Conservation (phyloP, 2,329 filamentous ascomycete genomes). For the Biscogniauxia mediterranea region DNA sequence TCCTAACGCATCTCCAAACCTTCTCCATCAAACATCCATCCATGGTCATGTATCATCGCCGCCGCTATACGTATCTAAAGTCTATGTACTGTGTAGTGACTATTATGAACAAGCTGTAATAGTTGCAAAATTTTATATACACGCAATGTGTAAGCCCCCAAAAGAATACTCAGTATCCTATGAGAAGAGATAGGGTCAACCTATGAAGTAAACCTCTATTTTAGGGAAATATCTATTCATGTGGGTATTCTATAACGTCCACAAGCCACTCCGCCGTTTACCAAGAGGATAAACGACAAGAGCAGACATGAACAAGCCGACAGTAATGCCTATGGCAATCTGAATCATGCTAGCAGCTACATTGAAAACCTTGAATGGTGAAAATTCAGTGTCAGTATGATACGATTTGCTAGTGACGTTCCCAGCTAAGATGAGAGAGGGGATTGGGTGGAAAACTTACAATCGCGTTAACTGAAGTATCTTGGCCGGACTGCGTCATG, state of each 20-base stretch:
- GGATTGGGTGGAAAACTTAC: constrained; percentile 2
- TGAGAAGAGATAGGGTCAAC: no score
- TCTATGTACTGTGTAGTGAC: no score
- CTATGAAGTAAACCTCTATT: no score
- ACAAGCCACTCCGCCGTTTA: constrained; percentile 57
- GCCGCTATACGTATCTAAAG: no score
- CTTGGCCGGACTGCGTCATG: constrained; percentile 5
- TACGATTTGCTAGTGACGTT: background rate
- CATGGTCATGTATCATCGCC: no score
- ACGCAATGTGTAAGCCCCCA: no score
- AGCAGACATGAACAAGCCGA: constrained; percentile 57
- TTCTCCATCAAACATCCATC: no score
- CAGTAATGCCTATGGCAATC: constrained; percentile 61
- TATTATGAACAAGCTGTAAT: no score
- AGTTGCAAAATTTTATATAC: no score
- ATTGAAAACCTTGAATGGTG: constrained; percentile 38
- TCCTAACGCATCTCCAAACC: no score
- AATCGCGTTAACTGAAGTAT: constrained; percentile 5
- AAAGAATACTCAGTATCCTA: no score
- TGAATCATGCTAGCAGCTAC: constrained; percentile 59
- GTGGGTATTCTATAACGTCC: constrained; percentile 15
- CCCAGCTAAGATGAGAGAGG: background rate
- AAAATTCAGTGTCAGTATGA: background rate
- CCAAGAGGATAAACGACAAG: constrained; percentile 56
- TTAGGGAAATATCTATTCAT: no score